Evolutionary conservation across 2,329 filamentous ascomycete species (phyloP).

Genomic region (Neopestalotiopsis clavispora): DNA sequence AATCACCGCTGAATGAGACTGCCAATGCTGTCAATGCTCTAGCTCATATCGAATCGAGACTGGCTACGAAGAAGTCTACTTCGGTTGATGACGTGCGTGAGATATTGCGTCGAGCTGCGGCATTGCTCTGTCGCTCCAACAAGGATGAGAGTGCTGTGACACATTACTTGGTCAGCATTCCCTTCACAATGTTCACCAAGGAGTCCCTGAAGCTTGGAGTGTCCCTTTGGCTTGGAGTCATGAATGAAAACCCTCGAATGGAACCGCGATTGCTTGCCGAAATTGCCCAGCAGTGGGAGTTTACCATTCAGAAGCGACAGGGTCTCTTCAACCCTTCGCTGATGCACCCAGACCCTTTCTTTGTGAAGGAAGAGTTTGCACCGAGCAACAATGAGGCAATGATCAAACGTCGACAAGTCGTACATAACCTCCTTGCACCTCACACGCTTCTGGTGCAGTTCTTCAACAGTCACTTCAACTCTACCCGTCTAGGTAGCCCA

Average conservation of each 20-base stretch:
- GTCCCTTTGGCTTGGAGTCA: conserved; percentile 94
- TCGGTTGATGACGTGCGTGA: conserved; percentile 78
- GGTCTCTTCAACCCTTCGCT: conserved; percentile 82
- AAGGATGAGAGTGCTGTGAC: conserved; percentile 79
- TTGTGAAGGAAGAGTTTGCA: conserved; percentile 87
- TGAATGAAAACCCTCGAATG: conserved; percentile 91
- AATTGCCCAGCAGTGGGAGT: conserved; percentile 90
- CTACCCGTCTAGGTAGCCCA: conserved; percentile 81
- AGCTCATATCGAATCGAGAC: conserved; percentile 72
- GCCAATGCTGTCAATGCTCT: conserved; percentile 69
- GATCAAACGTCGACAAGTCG: conserved; percentile 75
- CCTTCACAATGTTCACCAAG: conserved; percentile 91
- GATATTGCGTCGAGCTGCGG: conserved; percentile 82
- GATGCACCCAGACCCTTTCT: conserved; percentile 85
- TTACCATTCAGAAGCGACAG: conserved; percentile 74
- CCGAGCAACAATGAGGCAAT: conserved; percentile 82
- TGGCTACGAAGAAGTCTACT: conserved; percentile 71
- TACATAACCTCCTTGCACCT: conserved; percentile 84
- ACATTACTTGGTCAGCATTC: conserved; percentile 88
- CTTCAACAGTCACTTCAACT: conserved; percentile 92
- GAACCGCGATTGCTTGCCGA: conserved; percentile 86
- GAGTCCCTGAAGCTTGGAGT: conserved; percentile 95
- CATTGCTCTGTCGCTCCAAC: conserved; percentile 79
- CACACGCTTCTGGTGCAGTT: conserved; percentile 88
- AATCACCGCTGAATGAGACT: conserved; percentile 57